Conservation (phyloP, 2,329 filamentous ascomycete species). For the Cytospora schulzeri region DNA sequence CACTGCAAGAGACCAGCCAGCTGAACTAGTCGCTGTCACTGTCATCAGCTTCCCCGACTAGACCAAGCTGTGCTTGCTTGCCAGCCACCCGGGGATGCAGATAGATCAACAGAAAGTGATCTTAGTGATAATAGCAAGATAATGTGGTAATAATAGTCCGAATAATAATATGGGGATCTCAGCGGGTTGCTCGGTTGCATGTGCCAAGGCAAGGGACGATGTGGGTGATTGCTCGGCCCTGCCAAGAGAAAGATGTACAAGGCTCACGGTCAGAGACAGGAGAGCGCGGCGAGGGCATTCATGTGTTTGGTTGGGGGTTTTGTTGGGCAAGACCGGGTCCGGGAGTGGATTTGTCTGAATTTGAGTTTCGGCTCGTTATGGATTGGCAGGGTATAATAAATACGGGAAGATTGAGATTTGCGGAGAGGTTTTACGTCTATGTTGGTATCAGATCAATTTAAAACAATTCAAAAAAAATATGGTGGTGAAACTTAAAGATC, state of each 20-base stretch:
- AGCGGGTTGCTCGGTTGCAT: conserved; percentile 32
- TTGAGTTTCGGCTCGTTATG: conserved; percentile 3
- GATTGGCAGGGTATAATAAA: neutral
- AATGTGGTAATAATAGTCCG: neutral
- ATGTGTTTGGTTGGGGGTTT: neutral
- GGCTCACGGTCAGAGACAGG: neutral
- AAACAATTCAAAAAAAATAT: no score
- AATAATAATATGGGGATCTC: neutral
- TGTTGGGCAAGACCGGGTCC: neutral
- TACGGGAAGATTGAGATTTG: conserved; percentile 9
- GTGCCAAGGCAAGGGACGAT: conserved; percentile 37
- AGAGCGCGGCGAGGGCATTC: neutral
- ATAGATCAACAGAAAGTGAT: neutral
- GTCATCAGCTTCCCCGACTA: neutral
- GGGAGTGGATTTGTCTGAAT: conserved; percentile 8
- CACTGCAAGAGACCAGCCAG: neutral
- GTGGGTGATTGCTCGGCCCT: conserved; percentile 27
- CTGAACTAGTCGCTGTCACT: neutral
- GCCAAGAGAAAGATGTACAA: conserved; percentile 27
- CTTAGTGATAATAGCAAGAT: neutral
- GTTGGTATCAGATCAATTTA: neutral
- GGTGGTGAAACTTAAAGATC: no score
- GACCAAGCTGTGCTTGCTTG: neutral
- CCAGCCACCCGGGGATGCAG: no score
- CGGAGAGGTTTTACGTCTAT: neutral